Evolutionary conservation across 139 green algal genomes (phyloP), one percentile per base, ranked within the genome.

Genomic region (Desmodesmus armatus): DNA sequence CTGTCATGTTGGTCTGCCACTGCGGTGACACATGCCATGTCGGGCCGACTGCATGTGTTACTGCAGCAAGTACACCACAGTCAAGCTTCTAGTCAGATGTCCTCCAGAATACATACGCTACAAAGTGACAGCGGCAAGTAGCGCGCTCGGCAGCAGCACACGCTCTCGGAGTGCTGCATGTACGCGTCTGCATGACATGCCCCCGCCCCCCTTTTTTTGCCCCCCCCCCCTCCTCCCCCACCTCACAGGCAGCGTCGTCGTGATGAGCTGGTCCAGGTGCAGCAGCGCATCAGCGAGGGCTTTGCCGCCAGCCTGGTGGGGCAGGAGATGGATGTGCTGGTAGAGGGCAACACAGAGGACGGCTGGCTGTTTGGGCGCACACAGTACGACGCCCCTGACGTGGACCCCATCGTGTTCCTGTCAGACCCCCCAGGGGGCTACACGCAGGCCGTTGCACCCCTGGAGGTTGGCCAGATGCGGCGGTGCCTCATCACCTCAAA

Each of bases 371-470:
- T 96, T 47, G 94, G 93, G 25, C 89, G 95, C 53, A 95, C 93
- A 23, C 88, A 92, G 74, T 94, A 77, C 58, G 90, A 92, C 67
- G 90, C 90, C 0, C 88, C 90, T 17, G 93, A 97, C 67, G 92
- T 98, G 15, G 95, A 98, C 78, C 93, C 92, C 15, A 84, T 96
- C 39, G 95, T 98, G 35, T 97, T 97, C 65, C 51, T 98, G 37
- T 70, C 82, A 1, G 80, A 93, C 27, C 51, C 89, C 2, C 82
- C 90, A 9, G n/a, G n/a, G n/a, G n/a, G n/a, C n/a, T 84, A 90
- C 78, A 21, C 27, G 4, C 29, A 17, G 33, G 76, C 53, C 27
- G 2, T 93, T 6, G 82, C 84, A 17, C 76, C 70, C 3, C 66
- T 94, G 47, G 87, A 94, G 78, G 79, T 95, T 25, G 95, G 95